Base-by-base conservation (phyloP, 371 early-diverging fungal species). In the Mortierella sp. region DNA sequence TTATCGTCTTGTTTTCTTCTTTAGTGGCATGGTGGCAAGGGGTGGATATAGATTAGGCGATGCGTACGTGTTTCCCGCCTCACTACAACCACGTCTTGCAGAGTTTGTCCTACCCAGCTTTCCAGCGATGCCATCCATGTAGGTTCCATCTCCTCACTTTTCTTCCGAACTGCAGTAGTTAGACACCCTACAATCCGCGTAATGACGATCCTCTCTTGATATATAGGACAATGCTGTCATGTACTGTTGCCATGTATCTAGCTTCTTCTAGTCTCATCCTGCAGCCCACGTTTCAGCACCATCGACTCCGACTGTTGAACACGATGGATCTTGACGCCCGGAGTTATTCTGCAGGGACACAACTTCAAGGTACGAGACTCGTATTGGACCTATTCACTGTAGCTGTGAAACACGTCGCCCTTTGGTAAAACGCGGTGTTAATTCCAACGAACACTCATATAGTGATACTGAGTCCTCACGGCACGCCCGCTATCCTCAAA, bases 401-500 rank as follows among this genome's bases (percentile, higher is more conserved):
- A n/a, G n/a, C n/a, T n/a, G n/a, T n/a, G n/a, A n/a, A n/a, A n/a
- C n/a, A n/a, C n/a, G n/a, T n/a, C n/a, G n/a, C n/a, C n/a, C n/a
- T n/a, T n/a, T n/a, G n/a, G n/a, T n/a, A n/a, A n/a, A n/a, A n/a
- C n/a, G n/a, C n/a, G n/a, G n/a, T n/a, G n/a, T n/a, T n/a, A n/a
- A n/a, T n/a, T n/a, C n/a, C n/a, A n/a, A n/a, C n/a, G n/a, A n/a
- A n/a, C n/a, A n/a, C n/a, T n/a, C n/a, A n/a, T n/a, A n/a, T n/a
- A 76, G 76, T 76, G 9, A 12, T 76, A 30, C 50, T 76, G 17
- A 76, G 76, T 49, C 76, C 76, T n/a, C 64, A 64, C 46, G 76
- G 76, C 3, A 76, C 70, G 24, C 28, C 49, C 4, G 76, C 65
- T 12, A 26, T 69, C 12, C 48, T 76, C 32, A 60, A 50, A 21